Percentiles rank a stretch among this genome's conserved stretches.
Conservation (phyloP, 23 red algal species). For the Gracilaria caudata region DNA sequence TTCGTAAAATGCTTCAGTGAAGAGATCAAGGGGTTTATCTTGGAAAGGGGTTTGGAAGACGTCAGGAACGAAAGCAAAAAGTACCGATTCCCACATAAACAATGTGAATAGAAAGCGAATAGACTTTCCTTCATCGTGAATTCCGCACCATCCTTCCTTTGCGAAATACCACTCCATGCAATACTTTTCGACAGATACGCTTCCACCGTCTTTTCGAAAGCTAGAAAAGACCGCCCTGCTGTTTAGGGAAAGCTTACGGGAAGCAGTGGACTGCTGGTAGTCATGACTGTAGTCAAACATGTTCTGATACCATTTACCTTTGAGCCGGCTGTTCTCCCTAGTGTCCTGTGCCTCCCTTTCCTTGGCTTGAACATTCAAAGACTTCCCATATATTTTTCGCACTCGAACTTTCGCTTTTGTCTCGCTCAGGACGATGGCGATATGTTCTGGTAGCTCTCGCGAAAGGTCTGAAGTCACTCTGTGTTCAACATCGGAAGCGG, state of each 20-base stretch:
- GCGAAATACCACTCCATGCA: slow-evolving; percentile 75
- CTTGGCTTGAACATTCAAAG: slow-evolving; percentile 30
- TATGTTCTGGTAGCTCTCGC: slow-evolving; percentile 14
- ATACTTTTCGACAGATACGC: slow-evolving; percentile 72
- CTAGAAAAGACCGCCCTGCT: slow-evolving; percentile 40
- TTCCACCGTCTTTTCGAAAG: slow-evolving; percentile 20
- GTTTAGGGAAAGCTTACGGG: neutral
- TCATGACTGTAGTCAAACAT: slow-evolving; percentile 34
- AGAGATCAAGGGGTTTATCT: slow-evolving; percentile 79
- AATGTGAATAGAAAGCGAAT: slow-evolving; percentile 65
- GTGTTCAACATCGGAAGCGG: neutral
- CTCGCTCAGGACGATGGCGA: slow-evolving; percentile 5
- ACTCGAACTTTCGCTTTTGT: neutral
- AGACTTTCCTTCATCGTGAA: slow-evolving; percentile 68
- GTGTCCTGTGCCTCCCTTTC: neutral
- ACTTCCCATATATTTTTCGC: slow-evolving; percentile 63
- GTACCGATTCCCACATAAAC: slow-evolving; percentile 55
- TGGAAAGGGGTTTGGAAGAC: slow-evolving; percentile 92
- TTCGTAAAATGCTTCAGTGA: slow-evolving; percentile 84
- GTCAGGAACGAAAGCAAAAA: slow-evolving; percentile 73
- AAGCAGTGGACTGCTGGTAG: neutral
- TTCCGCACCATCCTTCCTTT: slow-evolving; percentile 65
- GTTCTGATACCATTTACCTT: slow-evolving; percentile 29
- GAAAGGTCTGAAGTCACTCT: neutral
- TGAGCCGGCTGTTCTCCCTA: neutral